These are phyloP conservation scores for Flaveria robusta DNA, from an alignment of 129 eudicot species.

Conservation along the genomic window DNA sequence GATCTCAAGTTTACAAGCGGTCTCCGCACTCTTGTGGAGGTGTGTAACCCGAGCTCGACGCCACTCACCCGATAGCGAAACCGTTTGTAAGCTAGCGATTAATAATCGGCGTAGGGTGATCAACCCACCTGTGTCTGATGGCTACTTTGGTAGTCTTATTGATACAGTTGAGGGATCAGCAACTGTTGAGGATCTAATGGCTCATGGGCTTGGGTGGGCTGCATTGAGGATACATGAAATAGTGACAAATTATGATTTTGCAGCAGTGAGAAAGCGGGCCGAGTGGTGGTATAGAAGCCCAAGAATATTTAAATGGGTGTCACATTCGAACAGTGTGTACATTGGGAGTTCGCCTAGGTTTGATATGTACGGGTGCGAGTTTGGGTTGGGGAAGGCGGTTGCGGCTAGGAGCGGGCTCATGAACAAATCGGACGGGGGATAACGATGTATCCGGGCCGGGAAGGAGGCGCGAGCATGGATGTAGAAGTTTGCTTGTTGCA, in stretches of 20 bases:
- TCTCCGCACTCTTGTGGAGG: constrained; percentile 51
- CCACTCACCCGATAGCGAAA: constrained; percentile 11
- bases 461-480: constrained; percentile 46
- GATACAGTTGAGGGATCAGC: background rate
- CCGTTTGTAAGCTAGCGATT: constrained; percentile 27
- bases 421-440: constrained; percentile 41
- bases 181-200: constrained; percentile 30
- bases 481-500: constrained; percentile 41
- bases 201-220: constrained; percentile 42
- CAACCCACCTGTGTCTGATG: constrained; percentile 44
- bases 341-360: constrained; percentile 44
- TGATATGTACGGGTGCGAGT: constrained; percentile 45
- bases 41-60: constrained; percentile 32
- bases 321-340: background rate
- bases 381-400: constrained; percentile 53
- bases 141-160: constrained; percentile 40
- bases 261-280: constrained; percentile 21
- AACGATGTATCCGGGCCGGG: constrained; percentile 36
- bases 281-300: constrained; percentile 34
- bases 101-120: constrained; percentile 29
- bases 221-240: constrained; percentile 37
- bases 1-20: constrained; percentile 56
- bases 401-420: constrained; percentile 40
- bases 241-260: constrained; percentile 21
- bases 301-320: background rate